Conservation (phyloP, 345 rosid species). For the Eucalyptus erythrocorys region DNA sequence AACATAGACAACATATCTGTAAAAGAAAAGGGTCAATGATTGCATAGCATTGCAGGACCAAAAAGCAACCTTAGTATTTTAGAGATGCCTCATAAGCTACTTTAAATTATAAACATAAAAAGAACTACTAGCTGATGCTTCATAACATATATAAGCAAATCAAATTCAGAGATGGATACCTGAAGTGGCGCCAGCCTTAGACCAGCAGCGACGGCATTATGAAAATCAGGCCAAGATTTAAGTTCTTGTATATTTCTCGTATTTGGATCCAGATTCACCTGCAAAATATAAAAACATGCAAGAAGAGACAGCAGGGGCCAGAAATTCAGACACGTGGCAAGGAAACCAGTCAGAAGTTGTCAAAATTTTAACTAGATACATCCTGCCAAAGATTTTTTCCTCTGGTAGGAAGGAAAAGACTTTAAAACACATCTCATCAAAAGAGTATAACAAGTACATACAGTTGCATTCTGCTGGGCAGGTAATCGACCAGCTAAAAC, state of each 20-base stretch:
- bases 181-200: slow-evolving; percentile 87
- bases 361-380: background rate
- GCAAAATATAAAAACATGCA: background rate
- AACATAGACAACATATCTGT: background rate
- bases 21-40: background rate
- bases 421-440: background rate
- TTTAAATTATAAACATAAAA: background rate
- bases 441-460: slow-evolving; percentile 25
- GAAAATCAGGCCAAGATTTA: slow-evolving; percentile 98
- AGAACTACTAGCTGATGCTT: background rate
- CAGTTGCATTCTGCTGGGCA: slow-evolving; percentile 97
- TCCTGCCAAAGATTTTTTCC: background rate
- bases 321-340: background rate
- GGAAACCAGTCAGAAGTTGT: background rate
- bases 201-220: slow-evolving; percentile 98
- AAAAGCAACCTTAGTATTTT: background rate
- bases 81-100: background rate
- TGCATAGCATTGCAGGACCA: background rate
- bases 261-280: slow-evolving; percentile 94
- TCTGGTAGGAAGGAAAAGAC: background rate
- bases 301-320: background rate
- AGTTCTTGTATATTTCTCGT: slow-evolving; percentile 87
- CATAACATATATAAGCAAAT: background rate
- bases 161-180: slow-evolving; percentile 20
- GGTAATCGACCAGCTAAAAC: slow-evolving; percentile 96